Percentiles rank a stretch among this genome's conserved stretches.
Evolutionary conservation across 1,139 yeast genomes (phyloP).

Genomic region (Saccharomycopsis hybrid): DNA sequence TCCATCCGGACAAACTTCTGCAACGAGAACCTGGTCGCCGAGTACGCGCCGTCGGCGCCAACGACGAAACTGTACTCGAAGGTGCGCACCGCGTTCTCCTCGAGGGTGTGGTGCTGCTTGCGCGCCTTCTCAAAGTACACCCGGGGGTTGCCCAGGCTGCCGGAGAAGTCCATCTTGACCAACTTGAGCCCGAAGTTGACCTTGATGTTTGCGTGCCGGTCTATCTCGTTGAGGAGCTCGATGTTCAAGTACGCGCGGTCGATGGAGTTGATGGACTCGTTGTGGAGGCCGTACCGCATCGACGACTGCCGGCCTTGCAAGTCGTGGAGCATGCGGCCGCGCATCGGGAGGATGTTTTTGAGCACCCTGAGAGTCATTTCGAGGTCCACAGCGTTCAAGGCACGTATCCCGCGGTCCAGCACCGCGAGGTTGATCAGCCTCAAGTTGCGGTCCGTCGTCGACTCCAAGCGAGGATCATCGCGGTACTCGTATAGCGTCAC

Average conservation of each 20-base stretch:
- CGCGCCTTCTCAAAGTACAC: constrained; percentile 26
- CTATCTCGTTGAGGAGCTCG: constrained; percentile 56
- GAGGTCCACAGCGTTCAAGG: constrained; percentile 56
- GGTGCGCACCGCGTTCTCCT: constrained; percentile 19
- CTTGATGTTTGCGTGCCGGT: constrained; percentile 36
- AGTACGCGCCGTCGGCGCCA: constrained; percentile 87
- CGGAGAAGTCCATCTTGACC: constrained; percentile 31
- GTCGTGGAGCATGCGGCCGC: constrained; percentile 87
- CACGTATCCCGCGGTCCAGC: constrained; percentile 72
- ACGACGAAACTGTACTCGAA: constrained; percentile 49
- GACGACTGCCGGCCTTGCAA: constrained; percentile 54
- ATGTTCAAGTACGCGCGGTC: constrained; percentile 69
- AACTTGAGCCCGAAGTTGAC: constrained; percentile 57
- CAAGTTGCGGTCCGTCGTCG: constrained; percentile 34
- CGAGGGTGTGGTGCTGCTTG: constrained; percentile 8
- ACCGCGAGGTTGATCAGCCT: constrained; percentile 84
- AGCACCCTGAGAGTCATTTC: constrained; percentile 51
- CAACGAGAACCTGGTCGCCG: constrained; percentile 64
- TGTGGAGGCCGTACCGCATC: constrained; percentile 70
- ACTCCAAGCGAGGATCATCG: constrained; percentile 31
- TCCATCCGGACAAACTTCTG: constrained; percentile 67
- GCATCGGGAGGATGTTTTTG: constrained; percentile 69
- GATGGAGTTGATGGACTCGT: constrained; percentile 75
- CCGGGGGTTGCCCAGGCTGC: constrained; percentile 23
- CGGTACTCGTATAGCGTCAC: constrained; percentile 69